Evolutionary conservation across 495 filamentous ascomycete species (phyloP), one percentile per base, ranked within the genome.

Genomic region (Chaetomium fimeti): DNA sequence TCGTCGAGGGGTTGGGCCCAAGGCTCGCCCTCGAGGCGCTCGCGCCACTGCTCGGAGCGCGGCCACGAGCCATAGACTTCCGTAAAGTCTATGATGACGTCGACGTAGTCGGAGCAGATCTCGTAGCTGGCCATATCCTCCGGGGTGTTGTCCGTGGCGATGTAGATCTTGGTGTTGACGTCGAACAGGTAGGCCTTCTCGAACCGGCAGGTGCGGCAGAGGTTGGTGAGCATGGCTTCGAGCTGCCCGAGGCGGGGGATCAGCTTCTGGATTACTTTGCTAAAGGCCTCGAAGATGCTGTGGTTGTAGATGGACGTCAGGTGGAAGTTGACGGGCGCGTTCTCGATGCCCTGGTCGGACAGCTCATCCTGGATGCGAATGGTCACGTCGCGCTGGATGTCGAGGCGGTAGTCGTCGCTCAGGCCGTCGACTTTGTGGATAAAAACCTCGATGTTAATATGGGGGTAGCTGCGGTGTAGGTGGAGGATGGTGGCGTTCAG

Each of bases 131-230:
- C 87, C 82, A 96, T 91, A 68, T 97, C 92, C 40, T 93, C 91
- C 6, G 95, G 94, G 24, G 88, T 89, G 15, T 89, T 92, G 72
- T 98, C 94, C 12, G 92, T 96, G 5, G 95, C 94, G 62, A 98
- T 95, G 75, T 98, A 98, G 62, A 98, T 96, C 79, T 98, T 98
- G 77, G 90, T 96, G 58, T 94, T 81, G 15, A 97, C 91, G 72
- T 98, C 94, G 69, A 98, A 98, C 15, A 98, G 82, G 74, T 97
- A 98, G 0, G 92, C 93, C 79, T 98, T 98, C 72, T 98, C 92
- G 69, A 98, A 96, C 7, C 89, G 88, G 72, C 92, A 97, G 32
- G 90, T 93, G 28, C 87, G 89, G 76, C 87, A 91, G 42, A 98
- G 83, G 60, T 90, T 91, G 72, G 95, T 94, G 66, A 98, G 85